Percentiles rank a stretch among this genome's conserved stretches.
Evolutionary conservation across 2,329 filamentous ascomycete species (phyloP).

Genomic region (Ilyonectria destructans): DNA sequence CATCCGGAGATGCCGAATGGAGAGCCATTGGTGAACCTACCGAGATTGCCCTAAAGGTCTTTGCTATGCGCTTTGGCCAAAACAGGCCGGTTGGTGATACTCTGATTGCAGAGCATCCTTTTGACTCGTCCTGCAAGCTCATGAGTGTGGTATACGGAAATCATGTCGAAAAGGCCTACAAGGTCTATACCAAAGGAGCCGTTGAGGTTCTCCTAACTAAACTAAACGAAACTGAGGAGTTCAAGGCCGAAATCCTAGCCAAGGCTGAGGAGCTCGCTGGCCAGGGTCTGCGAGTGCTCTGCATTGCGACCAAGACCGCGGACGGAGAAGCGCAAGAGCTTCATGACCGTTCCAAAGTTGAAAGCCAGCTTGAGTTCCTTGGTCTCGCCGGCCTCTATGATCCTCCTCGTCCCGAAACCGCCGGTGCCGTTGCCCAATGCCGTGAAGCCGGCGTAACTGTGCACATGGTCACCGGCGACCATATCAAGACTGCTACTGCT

Average conservation of each 20-base stretch:
- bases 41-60: conserved; percentile 82
- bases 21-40: conserved; percentile 78
- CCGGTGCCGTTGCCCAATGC: conserved; percentile 72
- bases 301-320: conserved; percentile 71
- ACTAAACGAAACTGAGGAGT: conserved; percentile 63
- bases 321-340: conserved; percentile 54
- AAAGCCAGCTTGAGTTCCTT: conserved; percentile 74
- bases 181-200: conserved; percentile 73
- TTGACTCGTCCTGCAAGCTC: conserved; percentile 81
- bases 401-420: conserved; percentile 78
- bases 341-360: conserved; percentile 68
- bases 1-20: conserved; percentile 66
- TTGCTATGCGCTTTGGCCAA: conserved; percentile 78
- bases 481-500: conserved; percentile 77
- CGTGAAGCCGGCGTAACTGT: conserved; percentile 75
- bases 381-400: conserved; percentile 82
- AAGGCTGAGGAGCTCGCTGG: conserved; percentile 72
- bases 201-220: conserved; percentile 71
- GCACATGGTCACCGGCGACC: conserved; percentile 81
- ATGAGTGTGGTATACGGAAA: conserved; percentile 79
- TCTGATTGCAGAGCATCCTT: conserved; percentile 78
- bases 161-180: conserved; percentile 53
- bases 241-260: conserved; percentile 63
- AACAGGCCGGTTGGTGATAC: conserved; percentile 62
- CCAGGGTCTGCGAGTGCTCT: conserved; percentile 79